Percentiles rank a stretch among this genome's conserved stretches.
Evolutionary conservation across 176 grass and related monocot species (phyloP).

Genomic region (Calamus simplicifolius): DNA sequence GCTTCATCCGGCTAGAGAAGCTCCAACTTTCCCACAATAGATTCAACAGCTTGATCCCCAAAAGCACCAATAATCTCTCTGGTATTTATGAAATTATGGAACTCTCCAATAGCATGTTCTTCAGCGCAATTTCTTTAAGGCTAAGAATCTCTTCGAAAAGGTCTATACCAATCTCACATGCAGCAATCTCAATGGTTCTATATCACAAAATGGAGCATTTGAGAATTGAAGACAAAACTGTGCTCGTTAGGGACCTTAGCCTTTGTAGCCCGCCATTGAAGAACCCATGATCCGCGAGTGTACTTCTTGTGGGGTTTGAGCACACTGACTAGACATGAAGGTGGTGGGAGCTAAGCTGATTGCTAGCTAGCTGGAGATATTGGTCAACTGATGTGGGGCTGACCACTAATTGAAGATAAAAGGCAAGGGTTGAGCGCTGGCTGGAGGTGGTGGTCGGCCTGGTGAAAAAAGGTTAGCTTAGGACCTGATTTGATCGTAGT

Average conservation of each 20-base stretch:
- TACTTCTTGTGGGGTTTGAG: too few relatives aligned
- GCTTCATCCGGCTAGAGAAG: not conserved
- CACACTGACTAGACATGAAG: too few relatives aligned
- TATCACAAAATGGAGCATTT: not conserved
- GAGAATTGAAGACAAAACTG: slow-evolving; percentile 5
- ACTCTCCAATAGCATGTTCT: slow-evolving; percentile 1
- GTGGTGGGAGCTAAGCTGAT: too few relatives aligned
- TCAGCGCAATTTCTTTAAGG: not conserved
- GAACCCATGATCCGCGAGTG: slow-evolving; percentile 2
- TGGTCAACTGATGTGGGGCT: too few relatives aligned
- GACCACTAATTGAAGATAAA: too few relatives aligned
- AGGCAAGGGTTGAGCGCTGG: too few relatives aligned
- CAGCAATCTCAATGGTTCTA: slow-evolving; percentile 11
- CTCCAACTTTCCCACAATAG: slow-evolving; percentile 5
- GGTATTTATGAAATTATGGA: not conserved
- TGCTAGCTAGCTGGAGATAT: too few relatives aligned
- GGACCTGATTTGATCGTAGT: too few relatives aligned
- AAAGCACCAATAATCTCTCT: not conserved
- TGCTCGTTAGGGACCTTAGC: slow-evolving; percentile 1
- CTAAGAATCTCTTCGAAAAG: not conserved
- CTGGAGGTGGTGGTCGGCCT: too few relatives aligned
- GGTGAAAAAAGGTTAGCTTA: too few relatives aligned
- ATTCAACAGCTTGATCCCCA: slow-evolving; percentile 1
- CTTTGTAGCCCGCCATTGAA: slow-evolving; percentile 9
- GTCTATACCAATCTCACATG: slow-evolving; percentile 5